Evolutionary conservation across 2,329 filamentous ascomycete species (phyloP).

Genomic region (Pseudocercospora crystallina): DNA sequence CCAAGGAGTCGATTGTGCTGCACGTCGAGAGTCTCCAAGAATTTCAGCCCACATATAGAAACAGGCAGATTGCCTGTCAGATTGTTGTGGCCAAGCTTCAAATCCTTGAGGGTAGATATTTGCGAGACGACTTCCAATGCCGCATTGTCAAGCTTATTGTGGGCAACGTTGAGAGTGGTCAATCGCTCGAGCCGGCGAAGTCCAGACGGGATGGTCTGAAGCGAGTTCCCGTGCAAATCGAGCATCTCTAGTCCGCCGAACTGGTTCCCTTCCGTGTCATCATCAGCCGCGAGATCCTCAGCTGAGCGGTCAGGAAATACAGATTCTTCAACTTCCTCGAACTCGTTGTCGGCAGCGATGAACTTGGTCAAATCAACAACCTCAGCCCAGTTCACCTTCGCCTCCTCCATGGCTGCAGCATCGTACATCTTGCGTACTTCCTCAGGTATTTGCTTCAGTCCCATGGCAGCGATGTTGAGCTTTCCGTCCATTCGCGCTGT

Average conservation of each 20-base stretch:
- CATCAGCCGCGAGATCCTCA: slow-evolving; percentile 59
- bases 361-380: slow-evolving; percentile 83
- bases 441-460: slow-evolving; percentile 72
- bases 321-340: slow-evolving; percentile 69
- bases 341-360: slow-evolving; percentile 84
- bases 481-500: slow-evolving; percentile 74
- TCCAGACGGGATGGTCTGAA: slow-evolving; percentile 72
- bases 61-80: slow-evolving; percentile 67
- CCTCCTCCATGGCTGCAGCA: slow-evolving; percentile 63
- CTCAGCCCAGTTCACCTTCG: slow-evolving; percentile 79
- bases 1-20: slow-evolving; percentile 74
- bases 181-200: slow-evolving; percentile 71
- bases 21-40: slow-evolving; percentile 78
- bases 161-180: slow-evolving; percentile 73
- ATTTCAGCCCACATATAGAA: slow-evolving; percentile 62
- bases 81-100: slow-evolving; percentile 78
- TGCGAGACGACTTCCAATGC: slow-evolving; percentile 72
- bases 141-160: slow-evolving; percentile 74
- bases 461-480: slow-evolving; percentile 84
- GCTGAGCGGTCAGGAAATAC: slow-evolving; percentile 72
- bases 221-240: slow-evolving; percentile 81
- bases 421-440: slow-evolving; percentile 93
- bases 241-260: slow-evolving; percentile 80
- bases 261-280: slow-evolving; percentile 68
- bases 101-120: slow-evolving; percentile 69